phyloP scores from a whole-genome alignment of 2,329 filamentous ascomycete species.

The Tolypocladium nubicola region DNA sequence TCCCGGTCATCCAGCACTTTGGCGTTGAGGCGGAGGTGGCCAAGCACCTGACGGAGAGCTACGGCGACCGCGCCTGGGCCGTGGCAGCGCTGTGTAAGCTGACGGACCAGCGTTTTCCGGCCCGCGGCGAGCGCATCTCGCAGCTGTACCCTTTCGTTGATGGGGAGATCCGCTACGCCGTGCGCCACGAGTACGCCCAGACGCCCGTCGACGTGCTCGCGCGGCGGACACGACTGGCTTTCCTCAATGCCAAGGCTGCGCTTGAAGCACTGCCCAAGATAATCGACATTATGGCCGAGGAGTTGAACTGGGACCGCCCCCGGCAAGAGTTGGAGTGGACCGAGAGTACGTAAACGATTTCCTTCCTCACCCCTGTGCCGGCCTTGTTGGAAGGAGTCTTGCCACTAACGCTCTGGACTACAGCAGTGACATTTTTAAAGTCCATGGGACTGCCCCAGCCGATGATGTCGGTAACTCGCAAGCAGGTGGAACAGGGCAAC shows the following conservation, averaged over 20 bases:
- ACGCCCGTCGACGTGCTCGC: conserved; percentile 84
- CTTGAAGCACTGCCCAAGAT: conserved; percentile 75
- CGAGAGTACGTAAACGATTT: conserved; percentile 42
- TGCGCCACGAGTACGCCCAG: conserved; percentile 83
- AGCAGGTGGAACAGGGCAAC: conserved; percentile 50
- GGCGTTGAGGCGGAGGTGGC: conserved; percentile 87
- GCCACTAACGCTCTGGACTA: not conserved
- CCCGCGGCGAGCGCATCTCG: conserved; percentile 70
- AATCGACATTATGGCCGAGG: conserved; percentile 81
- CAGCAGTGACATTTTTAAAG: conserved; percentile 49
- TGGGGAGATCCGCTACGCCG: conserved; percentile 80
- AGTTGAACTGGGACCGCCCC: conserved; percentile 65
- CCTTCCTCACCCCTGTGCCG: not conserved
- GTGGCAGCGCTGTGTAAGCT: conserved; percentile 71
- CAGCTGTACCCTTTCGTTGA: conserved; percentile 83
- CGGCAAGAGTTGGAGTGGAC: conserved; percentile 75
- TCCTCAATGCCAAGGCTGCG: conserved; percentile 84
- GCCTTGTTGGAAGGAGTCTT: not conserved
- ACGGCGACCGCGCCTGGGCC: conserved; percentile 87
- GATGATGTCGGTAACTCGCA: conserved; percentile 45
- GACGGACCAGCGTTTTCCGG: conserved; percentile 71
- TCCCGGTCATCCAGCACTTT: conserved; percentile 89
- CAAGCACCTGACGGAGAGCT: conserved; percentile 76
- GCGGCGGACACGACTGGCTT: conserved; percentile 73
- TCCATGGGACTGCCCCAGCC: conserved; percentile 56